phyloP scores from a whole-genome alignment of 257 asterid species.

The Solanum virginianum region DNA sequence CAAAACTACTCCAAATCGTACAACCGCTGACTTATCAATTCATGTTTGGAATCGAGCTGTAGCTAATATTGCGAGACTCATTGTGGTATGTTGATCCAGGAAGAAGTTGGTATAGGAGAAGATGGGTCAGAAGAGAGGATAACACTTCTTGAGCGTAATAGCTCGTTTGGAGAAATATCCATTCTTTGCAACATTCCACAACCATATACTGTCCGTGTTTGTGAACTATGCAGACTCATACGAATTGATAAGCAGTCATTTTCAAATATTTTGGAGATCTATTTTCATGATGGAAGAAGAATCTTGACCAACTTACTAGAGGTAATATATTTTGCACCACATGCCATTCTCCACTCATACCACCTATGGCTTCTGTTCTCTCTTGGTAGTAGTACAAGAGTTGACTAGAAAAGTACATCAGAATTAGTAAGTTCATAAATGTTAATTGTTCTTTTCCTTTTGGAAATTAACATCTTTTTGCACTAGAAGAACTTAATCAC shows the following conservation, averaged over 20 bases:
- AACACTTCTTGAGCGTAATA: slow-evolving; percentile 42
- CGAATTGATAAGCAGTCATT: slow-evolving; percentile 85
- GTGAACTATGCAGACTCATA: slow-evolving; percentile 67
- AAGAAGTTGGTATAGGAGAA: slow-evolving; percentile 48
- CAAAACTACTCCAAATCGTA: neutral
- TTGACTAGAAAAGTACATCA: neutral
- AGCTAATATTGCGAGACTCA: neutral
- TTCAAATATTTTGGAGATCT: slow-evolving; percentile 76
- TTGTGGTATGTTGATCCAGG: slow-evolving; percentile 30
- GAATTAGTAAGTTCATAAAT: neutral
- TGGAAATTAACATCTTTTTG: neutral
- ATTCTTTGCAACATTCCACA: slow-evolving; percentile 93
- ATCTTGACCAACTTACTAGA: slow-evolving; percentile 73
- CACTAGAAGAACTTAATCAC: neutral
- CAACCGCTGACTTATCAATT: neutral
- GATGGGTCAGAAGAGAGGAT: slow-evolving; percentile 62
- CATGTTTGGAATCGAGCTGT: neutral
- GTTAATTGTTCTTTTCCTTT: neutral
- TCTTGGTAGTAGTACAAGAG: neutral
- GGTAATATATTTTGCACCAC: slow-evolving; percentile 28
- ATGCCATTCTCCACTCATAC: neutral
- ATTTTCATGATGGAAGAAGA: slow-evolving; percentile 82
- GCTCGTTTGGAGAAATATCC: slow-evolving; percentile 70
- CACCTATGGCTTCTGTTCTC: neutral
- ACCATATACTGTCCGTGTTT: slow-evolving; percentile 87